Evolutionary conservation across 1,139 yeast genomes (phyloP), one percentile per base, ranked within the genome.

Genomic region (Ashbya aceris): DNA sequence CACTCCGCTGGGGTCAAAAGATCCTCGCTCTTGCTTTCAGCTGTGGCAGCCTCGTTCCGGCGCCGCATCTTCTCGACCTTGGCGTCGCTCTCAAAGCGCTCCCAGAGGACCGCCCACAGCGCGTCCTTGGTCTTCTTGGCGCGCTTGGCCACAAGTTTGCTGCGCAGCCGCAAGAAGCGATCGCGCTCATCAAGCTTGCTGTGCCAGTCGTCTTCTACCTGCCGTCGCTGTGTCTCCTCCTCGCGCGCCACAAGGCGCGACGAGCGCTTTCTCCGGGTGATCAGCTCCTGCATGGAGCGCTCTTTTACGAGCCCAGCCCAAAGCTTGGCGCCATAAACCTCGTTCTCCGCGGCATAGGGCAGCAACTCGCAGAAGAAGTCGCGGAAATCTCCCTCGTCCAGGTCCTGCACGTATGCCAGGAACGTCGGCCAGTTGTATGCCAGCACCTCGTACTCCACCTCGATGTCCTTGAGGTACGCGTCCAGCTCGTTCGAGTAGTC

Each of bases 211-310:
- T 52, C 48, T 38, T 53, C 62, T 8, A 54, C 37, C 14, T 53
- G 62, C 42, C 51, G 54, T 27, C 54, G 55, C 39, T 53, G 55
- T 7, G 52, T 49, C 29, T 58, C 62, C 35, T 58, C 61, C 31
- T 61, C 62, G 14, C 55, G 52, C 1, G 62, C 64, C 1, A 58
- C 58, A 11, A 61, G 42, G 43, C 64, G 52, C 1, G 64, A 54
- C 1, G 65, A 61, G 33, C 64, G 47, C 36, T 61, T 60, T 31
- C 64, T 51, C 41, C 58, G 51, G 4, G 49, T 52, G 39, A 61
- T 38, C 30, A 61, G 44, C 31, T 49, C 55, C 9, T 53, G 56
- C 50, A 60, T 52, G 6, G 56, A 51, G 30, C 50, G 49, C 13
- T 52, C 54, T 41, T 55, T 61, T 32, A 51, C 56, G 30, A 54